These are phyloP conservation scores for Xylaria scruposa DNA, from an alignment of 495 filamentous ascomycete species.

Conservation along the genomic window DNA sequence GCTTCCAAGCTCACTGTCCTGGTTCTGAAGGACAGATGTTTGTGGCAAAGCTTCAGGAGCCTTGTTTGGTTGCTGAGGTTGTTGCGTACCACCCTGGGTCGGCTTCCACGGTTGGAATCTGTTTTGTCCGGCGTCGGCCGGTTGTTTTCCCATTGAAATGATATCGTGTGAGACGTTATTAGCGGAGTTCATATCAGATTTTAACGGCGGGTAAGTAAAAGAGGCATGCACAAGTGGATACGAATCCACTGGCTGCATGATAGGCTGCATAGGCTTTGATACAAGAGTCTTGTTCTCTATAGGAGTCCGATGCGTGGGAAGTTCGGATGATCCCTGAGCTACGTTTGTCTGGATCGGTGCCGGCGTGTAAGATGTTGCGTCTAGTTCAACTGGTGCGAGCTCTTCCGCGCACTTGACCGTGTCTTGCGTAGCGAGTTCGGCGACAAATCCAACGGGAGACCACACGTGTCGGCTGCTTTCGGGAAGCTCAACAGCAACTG, in stretches of 20 bases:
- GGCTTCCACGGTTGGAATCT: slow-evolving; percentile 47
- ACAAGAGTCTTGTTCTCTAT: slow-evolving; percentile 33
- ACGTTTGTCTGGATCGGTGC: slow-evolving; percentile 30
- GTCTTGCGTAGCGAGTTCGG: slow-evolving; percentile 50
- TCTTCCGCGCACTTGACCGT: slow-evolving; percentile 46
- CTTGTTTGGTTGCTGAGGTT: slow-evolving; percentile 23
- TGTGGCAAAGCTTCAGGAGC: slow-evolving; percentile 28
- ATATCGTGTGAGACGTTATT: background rate
- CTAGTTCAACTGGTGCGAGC: slow-evolving; percentile 52
- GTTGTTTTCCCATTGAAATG: background rate
- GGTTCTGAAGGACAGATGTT: slow-evolving; percentile 36
- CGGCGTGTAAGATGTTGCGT: slow-evolving; percentile 32
- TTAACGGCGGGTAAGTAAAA: slow-evolving; percentile 37
- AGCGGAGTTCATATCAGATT: background rate
- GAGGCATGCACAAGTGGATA: slow-evolving; percentile 40
- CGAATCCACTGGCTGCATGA: slow-evolving; percentile 30
- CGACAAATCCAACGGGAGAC: slow-evolving; percentile 49
- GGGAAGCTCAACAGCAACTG: slow-evolving; percentile 37
- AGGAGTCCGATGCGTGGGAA: slow-evolving; percentile 44
- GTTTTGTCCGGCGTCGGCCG: slow-evolving; percentile 20
- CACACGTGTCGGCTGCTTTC: slow-evolving; percentile 28
- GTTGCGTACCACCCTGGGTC: slow-evolving; percentile 25
- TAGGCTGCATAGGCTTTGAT: slow-evolving; percentile 18
- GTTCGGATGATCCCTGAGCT: slow-evolving; percentile 32
- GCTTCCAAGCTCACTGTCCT: slow-evolving; percentile 34